Conservation (phyloP, 31 red algal genomes). For the Endocladia muricata region DNA sequence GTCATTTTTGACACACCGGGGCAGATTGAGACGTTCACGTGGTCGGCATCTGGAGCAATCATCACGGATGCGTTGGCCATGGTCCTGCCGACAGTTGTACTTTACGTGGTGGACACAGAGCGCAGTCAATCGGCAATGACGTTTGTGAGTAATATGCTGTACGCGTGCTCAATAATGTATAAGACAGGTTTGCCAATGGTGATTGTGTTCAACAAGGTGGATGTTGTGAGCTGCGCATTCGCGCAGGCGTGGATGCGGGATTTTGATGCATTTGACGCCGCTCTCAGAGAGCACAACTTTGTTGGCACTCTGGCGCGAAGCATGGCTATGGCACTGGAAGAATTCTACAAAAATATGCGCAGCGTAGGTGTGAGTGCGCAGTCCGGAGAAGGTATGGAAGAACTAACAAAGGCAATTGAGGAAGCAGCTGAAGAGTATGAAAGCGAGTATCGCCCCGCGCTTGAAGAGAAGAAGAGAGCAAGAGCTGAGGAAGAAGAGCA, state of each 20-base stretch:
- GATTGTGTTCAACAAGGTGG: conserved; percentile 95
- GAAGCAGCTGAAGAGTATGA: conserved; percentile 69
- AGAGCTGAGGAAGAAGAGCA: conserved; percentile 22
- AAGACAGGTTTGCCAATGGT: conserved; percentile 90
- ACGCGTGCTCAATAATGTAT: conserved; percentile 97
- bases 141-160: conserved; percentile 97
- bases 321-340: conserved; percentile 91
- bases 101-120: conserved; percentile 88
- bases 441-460: conserved; percentile 48
- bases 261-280: conserved; percentile 85
- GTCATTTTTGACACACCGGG: conserved; percentile 97
- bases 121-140: conserved; percentile 71
- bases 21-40: conserved; percentile 97
- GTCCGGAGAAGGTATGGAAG: conserved; percentile 82
- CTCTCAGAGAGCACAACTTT: conserved; percentile 69
- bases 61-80: conserved; percentile 84
- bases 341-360: conserved; percentile 84
- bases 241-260: conserved; percentile 89
- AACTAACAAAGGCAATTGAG: conserved; percentile 57
- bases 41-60: conserved; percentile 92
- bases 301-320: conserved; percentile 74
- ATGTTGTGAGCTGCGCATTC: conserved; percentile 53
- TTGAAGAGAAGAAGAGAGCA: conserved; percentile 30
- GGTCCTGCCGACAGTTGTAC: conserved; percentile 77
- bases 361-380: conserved; percentile 73